A percentile compares a stretch with the other conserved stretches of the same genome.
These are phyloP conservation scores for Colletotrichum ledebouriae DNA, from an alignment of 2,329 filamentous ascomycete species.

Conservation along the genomic window DNA sequence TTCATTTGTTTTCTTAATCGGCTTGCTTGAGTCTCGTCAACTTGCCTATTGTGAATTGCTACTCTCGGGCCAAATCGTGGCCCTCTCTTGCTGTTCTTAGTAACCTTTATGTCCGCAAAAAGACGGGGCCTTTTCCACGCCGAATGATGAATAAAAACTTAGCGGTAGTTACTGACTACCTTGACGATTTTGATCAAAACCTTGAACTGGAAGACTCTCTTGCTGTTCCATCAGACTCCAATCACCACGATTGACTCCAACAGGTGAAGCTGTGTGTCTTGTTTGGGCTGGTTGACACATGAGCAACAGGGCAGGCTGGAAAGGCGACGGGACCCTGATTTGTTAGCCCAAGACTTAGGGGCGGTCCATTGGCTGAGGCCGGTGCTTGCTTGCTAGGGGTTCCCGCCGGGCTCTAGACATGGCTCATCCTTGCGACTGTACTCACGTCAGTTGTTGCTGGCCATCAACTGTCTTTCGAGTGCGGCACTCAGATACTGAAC, in stretches of 20 bases:
- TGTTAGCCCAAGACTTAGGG: conserved; percentile 24
- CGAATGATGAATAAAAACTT: no score
- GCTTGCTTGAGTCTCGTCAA: not conserved
- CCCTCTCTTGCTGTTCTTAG: no score
- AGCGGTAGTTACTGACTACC: no score
- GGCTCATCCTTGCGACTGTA: no score
- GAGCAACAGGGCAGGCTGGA: conserved; percentile 28
- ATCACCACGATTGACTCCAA: not conserved
- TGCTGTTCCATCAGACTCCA: conserved; percentile 6
- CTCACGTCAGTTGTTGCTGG: conserved; percentile 3
- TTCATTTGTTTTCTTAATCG: not conserved
- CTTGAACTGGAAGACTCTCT: no score
- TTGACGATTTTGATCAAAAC: no score
- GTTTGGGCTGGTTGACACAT: conserved; percentile 29
- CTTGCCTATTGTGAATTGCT: not conserved
- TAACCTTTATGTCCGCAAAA: no score
- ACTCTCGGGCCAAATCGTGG: not conserved
- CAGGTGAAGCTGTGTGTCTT: not conserved
- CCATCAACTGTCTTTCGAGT: no score
- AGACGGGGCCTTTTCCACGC: no score
- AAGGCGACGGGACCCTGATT: conserved; percentile 23
- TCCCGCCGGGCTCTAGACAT: conserved; percentile 15
- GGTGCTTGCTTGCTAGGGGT: conserved; percentile 4
- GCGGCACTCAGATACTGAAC: no score
- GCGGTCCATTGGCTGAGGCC: conserved; percentile 15